Evolutionary conservation across 306 rosid species (phyloP).

Genomic region (Lupinus albus): DNA sequence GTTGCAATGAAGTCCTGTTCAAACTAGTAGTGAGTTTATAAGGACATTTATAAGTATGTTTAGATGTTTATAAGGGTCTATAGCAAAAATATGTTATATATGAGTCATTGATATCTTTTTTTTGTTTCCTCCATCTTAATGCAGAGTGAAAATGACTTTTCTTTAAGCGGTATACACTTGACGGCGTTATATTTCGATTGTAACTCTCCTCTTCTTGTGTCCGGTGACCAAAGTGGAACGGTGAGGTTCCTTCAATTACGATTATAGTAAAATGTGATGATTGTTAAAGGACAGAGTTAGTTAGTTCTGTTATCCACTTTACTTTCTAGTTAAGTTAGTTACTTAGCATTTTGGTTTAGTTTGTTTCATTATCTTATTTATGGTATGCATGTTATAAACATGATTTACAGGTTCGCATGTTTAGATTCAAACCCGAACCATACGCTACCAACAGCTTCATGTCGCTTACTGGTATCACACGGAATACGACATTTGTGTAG

Average conservation of each 20-base stretch:
- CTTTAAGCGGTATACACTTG: conserved; percentile 75
- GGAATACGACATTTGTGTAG: conserved; percentile 35
- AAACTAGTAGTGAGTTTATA: background rate
- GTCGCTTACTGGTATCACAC: conserved; percentile 66
- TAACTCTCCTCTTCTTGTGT: conserved; percentile 65
- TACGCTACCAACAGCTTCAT: conserved; percentile 66
- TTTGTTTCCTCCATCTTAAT: conserved; percentile 32
- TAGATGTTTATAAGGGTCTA: background rate
- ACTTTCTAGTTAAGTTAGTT: too few species aligned
- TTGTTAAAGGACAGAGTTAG: too few species aligned
- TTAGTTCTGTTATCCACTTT: too few species aligned
- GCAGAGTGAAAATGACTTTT: conserved; percentile 86
- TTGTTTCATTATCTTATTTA: too few species aligned
- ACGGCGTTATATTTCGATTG: conserved; percentile 71
- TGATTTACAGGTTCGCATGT: conserved; percentile 70
- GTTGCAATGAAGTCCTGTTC: background rate
- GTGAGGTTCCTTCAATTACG: conserved; percentile 49
- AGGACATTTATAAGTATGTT: background rate
- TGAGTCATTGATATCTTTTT: conserved; percentile 24
- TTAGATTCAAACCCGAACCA: conserved; percentile 82
- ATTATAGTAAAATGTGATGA: conserved; percentile 18
- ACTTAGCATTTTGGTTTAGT: too few species aligned
- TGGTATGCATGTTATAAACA: conserved; percentile 23
- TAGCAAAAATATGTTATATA: background rate
- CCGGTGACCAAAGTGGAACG: conserved; percentile 89